Evolutionary conservation across 805 yeast genomes (phyloP), one percentile per base, ranked within the genome.

Genomic region (Saitoella complicata): DNA sequence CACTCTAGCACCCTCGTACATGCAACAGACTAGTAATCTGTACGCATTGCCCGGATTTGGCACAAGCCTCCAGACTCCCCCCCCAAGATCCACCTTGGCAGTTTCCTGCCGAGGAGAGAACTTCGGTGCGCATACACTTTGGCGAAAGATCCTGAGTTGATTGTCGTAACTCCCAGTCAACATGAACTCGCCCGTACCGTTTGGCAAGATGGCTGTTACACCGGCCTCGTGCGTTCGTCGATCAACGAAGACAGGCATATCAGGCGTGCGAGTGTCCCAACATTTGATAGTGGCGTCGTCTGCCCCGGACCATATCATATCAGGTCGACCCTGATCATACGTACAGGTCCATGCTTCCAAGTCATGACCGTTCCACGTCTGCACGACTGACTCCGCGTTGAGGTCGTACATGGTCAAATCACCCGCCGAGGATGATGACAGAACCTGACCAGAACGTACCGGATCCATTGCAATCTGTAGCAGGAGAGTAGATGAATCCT

Each of bases 111-210:
- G 21, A 21, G 21, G 21, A 21, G 21, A 21, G 21, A 21, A 21
- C 21, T 21, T 21, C 21, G 21, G 21, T 21, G 21, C 21, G 21
- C 21, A 21, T 21, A 21, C 21, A 21, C 21, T 21, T 21, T 21
- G 21, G 21, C 21, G 21, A 63, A 58, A 58, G 53, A 66, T 66
- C 44, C 86, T 68, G 41, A 91, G 60, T 45, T 71, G 59, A 55
- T 88, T 97, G 60, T 88, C 98, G 59, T 88, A 88, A 0, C 94
- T 80, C 0, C 98, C 98, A 0, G 96, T 85, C 78, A 83, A 77
- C 13, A 84, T 48, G 4, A 65, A 65, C 51, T 69, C 66, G 2
- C 76, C 73, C 34, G 64, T 63, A 8, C 51, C 49, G 0, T 48
- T 40, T 6, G 78, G 67, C 40, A 87, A 71, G 11, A 91, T 79